These are phyloP conservation scores for Fusarium pininemorale DNA, from an alignment of 2,329 filamentous ascomycete species.

Conservation along the genomic window DNA sequence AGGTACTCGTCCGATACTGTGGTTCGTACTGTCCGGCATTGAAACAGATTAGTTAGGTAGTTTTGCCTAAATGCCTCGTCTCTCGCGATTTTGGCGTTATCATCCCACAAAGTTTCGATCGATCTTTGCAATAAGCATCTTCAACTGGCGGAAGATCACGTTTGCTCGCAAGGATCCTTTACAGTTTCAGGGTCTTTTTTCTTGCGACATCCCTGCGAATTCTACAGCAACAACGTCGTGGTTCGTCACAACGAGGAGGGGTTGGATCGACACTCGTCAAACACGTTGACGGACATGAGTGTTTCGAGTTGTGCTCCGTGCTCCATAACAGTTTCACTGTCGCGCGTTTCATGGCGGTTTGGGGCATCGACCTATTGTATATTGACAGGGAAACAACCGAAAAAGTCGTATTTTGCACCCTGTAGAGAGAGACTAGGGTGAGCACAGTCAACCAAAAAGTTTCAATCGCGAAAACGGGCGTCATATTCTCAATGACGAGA, in stretches of 20 bases:
- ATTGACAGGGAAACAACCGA: constrained; percentile 33
- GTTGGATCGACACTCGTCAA: constrained; percentile 33
- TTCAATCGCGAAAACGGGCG: not conserved
- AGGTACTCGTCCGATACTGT: not conserved
- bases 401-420: not conserved
- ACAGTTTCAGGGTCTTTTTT: constrained; percentile 20
- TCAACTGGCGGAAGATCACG: not conserved
- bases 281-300: constrained; percentile 18
- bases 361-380: constrained; percentile 13
- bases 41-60: not conserved
- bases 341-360: constrained; percentile 33
- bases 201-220: constrained; percentile 12
- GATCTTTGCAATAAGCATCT: not conserved
- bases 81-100: not conserved
- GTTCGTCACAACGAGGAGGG: constrained; percentile 5
- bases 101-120: not conserved
- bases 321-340: constrained; percentile 28
- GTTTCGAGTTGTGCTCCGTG: constrained; percentile 30
- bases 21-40: not conserved
- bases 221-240: constrained; percentile 4
- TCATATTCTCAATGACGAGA: not conserved
- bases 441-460: not conserved
- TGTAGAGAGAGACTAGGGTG: not conserved
- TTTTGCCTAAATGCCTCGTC: not conserved
- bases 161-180: constrained; percentile 5